Conservation (phyloP, 257 asterid species). For the Nemophila menziesii region DNA sequence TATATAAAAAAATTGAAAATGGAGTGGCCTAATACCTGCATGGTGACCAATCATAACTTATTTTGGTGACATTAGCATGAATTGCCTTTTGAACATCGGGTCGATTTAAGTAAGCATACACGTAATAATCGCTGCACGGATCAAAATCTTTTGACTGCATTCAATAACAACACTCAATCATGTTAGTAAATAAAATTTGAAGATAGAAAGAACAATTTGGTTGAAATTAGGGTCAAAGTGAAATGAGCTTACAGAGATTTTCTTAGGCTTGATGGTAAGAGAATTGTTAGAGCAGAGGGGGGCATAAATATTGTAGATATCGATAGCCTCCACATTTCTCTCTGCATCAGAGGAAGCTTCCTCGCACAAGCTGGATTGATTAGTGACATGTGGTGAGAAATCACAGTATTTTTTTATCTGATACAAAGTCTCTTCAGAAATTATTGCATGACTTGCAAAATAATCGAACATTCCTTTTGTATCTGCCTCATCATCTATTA, state of each 20-base stretch:
- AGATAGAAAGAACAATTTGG: too few relatives aligned
- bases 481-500: constrained; percentile 57
- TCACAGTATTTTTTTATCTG: constrained; percentile 31
- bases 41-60: constrained; percentile 47
- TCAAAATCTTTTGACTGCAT: constrained; percentile 17
- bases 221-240: too few relatives aligned
- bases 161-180: background rate
- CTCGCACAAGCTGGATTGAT: constrained; percentile 19
- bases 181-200: background rate
- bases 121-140: constrained; percentile 63
- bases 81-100: constrained; percentile 70
- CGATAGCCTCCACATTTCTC: constrained; percentile 6
- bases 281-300: constrained; percentile 37
- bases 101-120: constrained; percentile 44
- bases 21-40: constrained; percentile 40
- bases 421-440: constrained; percentile 30
- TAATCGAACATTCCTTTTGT: constrained; percentile 52
- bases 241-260: constrained; percentile 28
- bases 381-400: constrained; percentile 22
- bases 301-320: constrained; percentile 62
- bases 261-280: constrained; percentile 42
- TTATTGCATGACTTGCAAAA: constrained; percentile 51
- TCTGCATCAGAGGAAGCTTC: constrained; percentile 18
- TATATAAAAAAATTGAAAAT: background rate
- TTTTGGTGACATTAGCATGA: constrained; percentile 69